These are phyloP conservation scores for Cyberlindnera xylosilytica DNA, from an alignment of 805 yeast genomes.

Conservation along the genomic window DNA sequence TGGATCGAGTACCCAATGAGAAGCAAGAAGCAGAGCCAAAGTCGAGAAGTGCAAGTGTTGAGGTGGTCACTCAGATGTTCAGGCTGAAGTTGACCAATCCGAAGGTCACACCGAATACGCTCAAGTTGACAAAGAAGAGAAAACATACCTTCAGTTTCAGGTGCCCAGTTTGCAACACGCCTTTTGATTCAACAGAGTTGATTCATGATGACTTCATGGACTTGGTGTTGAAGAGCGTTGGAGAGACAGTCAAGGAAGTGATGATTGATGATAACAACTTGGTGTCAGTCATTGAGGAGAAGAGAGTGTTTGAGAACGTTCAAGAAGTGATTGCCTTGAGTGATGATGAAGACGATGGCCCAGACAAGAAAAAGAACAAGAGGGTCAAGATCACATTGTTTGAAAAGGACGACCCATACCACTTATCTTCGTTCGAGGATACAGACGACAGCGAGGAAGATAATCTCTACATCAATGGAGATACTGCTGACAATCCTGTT, in stretches of 20 bases:
- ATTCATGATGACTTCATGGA: slow-evolving; percentile 23
- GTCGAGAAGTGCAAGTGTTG: slow-evolving; percentile 1
- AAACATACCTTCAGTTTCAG: neutral
- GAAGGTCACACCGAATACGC: neutral
- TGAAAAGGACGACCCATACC: slow-evolving; percentile 8
- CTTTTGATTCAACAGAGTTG: slow-evolving; percentile 14
- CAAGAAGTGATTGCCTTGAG: slow-evolving; percentile 9
- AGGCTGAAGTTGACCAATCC: slow-evolving; percentile 3
- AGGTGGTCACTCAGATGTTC: slow-evolving; percentile 6
- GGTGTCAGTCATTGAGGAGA: slow-evolving; percentile 9
- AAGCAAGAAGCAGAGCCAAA: neutral
- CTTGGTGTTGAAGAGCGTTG: slow-evolving; percentile 6
- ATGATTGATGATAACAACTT: slow-evolving; percentile 17
- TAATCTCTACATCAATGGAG: slow-evolving; percentile 4
- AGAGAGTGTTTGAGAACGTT: neutral
- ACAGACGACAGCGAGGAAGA: slow-evolving; percentile 8
- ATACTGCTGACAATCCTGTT: slow-evolving; percentile 22
- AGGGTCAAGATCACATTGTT: slow-evolving; percentile 8
- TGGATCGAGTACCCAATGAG: neutral
- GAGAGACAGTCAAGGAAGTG: slow-evolving; percentile 3
- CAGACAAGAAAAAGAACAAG: neutral
- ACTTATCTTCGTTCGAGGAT: slow-evolving; percentile 8
- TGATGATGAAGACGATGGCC: slow-evolving; percentile 4
- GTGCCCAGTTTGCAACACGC: slow-evolving; percentile 22
- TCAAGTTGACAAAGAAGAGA: slow-evolving; percentile 15